These are phyloP conservation scores for Cladosporium austrohemisphaericum DNA, from an alignment of 2,329 filamentous ascomycete species.

Conservation along the genomic window DNA sequence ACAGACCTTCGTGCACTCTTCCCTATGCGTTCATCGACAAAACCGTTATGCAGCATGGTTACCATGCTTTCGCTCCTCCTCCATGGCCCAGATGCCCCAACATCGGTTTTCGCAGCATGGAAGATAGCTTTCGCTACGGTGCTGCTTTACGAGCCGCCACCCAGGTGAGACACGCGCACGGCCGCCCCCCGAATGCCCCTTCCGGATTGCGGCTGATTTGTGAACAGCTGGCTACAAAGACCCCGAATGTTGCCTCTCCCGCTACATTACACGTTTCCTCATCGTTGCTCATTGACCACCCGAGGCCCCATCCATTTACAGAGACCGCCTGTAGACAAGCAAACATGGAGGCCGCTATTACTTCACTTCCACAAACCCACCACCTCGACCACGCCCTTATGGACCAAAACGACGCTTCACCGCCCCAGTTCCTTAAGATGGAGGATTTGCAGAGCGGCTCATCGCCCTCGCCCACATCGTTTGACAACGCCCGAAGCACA, in stretches of 20 bases:
- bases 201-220: no score
- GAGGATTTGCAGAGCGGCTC: slow-evolving; percentile 24
- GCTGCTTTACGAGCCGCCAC: no score
- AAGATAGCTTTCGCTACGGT: no score
- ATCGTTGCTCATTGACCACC: slow-evolving; percentile 1
- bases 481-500: slow-evolving; percentile 9
- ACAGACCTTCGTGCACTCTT: no score
- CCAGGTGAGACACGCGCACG: no score
- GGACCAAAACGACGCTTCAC: slow-evolving; percentile 1
- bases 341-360: slow-evolving; percentile 10
- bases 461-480: slow-evolving; percentile 19
- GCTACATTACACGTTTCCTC: slow-evolving; percentile 9
- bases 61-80: no score
- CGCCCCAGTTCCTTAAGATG: slow-evolving; percentile 23
- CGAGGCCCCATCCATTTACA: slow-evolving; percentile 15
- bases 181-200: no score
- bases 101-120: no score
- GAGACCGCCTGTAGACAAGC: slow-evolving; percentile 15
- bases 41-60: no score
- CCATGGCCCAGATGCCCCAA: no score
- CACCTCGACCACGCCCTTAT: slow-evolving; percentile 9
- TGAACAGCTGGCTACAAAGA: slow-evolving; percentile 8
- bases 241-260: slow-evolving; percentile 8
- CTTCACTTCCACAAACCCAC: neutral
- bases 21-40: no score